Base-by-base conservation (phyloP, 805 yeast genomes). In the Wickerhamomyces hampshirensis region DNA sequence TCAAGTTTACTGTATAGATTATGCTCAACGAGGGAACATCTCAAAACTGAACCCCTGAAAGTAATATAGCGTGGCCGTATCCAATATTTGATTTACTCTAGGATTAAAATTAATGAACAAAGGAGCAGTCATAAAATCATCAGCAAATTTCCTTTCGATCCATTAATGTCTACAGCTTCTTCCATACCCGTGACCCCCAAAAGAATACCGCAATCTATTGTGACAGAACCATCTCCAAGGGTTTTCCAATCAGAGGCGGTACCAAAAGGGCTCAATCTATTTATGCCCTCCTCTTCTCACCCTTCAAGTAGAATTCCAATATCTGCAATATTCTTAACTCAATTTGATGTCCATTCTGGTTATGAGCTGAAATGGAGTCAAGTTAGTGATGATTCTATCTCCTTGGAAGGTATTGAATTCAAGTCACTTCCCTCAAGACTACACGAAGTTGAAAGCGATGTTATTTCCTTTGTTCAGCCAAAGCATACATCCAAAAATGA, bases 351-450 rank as follows among this genome's bases (percentile, higher is more conserved):
- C 12, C 66, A 65, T 23, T 54, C 64, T 1, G 83, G 83, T 1
- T 67, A 72, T 45, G 68, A 63, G 33, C 43, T 71, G 26, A 64
- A 60, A 35, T 72, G 78, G 77, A 56, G 60, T 40, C 50, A 57
- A 29, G 51, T 55, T 1, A 33, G 51, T 6, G 59, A 58, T 29
- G 50, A 54, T 4, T 18, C 33, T 6, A 39, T 53, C 12, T 43
- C 64, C 0, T 48, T 75, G 18, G 56, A 64, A 21, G 69, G 71
- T 10, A 50, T 80, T 4, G 88, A 81, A 55, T 80, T 69, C 58
- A 73, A 76, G 44, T 64, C 79, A n/a, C 58, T 81, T 30, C 88
- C 88, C 0, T 77, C 85, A 0, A 87, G 89, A 1, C 60, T 79
- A 3, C 88, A 81, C 49, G 66, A 72, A 11, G 63, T 65, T 3